These are phyloP conservation scores for Neofusicoccum umdonicola DNA, from an alignment of 2,329 filamentous ascomycete species.

Conservation along the genomic window DNA sequence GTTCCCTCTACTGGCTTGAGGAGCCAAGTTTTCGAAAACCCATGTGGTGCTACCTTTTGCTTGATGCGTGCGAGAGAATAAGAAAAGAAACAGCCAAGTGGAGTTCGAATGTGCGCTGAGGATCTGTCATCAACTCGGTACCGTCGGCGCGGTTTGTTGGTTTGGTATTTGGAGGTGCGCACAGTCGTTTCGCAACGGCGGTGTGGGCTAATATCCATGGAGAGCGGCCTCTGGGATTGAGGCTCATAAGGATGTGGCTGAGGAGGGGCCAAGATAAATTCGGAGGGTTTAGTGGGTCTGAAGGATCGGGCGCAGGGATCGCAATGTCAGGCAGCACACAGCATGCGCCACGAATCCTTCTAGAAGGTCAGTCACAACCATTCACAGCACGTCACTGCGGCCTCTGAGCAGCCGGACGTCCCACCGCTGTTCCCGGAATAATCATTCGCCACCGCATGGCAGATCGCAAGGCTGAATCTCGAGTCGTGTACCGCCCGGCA, in stretches of 20 bases:
- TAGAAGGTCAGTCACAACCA: neutral
- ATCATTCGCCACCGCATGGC: neutral
- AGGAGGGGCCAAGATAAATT: neutral
- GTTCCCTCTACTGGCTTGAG: too few species aligned
- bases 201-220: neutral
- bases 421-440: neutral
- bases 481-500: neutral
- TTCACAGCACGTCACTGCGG: neutral
- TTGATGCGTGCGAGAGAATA: too few species aligned
- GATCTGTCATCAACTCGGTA: too few species aligned
- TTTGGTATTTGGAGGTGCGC: too few species aligned
- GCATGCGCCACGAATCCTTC: neutral
- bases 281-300: too few species aligned
- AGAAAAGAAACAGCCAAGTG: too few species aligned
- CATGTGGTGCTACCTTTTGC: too few species aligned
- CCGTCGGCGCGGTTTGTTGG: too few species aligned
- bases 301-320: neutral
- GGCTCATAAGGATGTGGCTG: neutral
- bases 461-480: neutral
- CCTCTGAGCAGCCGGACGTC: neutral
- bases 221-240: neutral
- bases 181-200: neutral
- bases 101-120: too few species aligned
- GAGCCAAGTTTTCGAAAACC: too few species aligned
- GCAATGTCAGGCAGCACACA: neutral